Base-by-base conservation (phyloP, 306 rosid species). In the Pterocarpus macrocarpus region DNA sequence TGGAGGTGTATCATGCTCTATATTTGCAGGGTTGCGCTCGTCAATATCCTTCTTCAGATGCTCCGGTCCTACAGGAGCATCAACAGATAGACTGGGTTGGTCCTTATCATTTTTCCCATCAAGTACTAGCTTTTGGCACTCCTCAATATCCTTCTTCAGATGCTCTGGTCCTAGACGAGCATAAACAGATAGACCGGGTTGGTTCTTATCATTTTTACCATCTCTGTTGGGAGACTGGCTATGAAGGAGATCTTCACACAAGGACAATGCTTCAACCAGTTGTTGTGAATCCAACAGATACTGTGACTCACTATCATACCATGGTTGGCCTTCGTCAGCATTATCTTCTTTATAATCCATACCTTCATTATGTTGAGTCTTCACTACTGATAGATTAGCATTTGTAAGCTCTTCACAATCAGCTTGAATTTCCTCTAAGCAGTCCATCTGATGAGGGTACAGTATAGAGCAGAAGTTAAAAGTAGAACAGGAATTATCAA, bases 291-390 rank as follows among this genome's bases (percentile, higher is more conserved):
- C 85, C 80, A 94, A 71, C 64, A 94, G 70, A 84, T 88, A 73
- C 86, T 94, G 98, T 13, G 98, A 92, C 86, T 90, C 96, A 45
- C 94, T 90, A 17, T 94, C 97, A 92, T 92, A 92, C 98, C 96
- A 94, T 74, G 82, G 88, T 50, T 89, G 84, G 43, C 86, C 94
- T 75, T 90, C 98, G 5, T 82, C 90, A 8, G 57, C 81, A 50
- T 61, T 64, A 80, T 80, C 81, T 84, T 87, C 96, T 4, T 78
- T 55, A 17, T 78, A 22, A 59, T 84, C 75, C 13, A 47, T 17
- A 44, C 35, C 87, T 80, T 89, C 86, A 63, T 67, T 72, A 22
- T 36, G 49, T 66, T 78, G 75, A 64, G 74, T 78, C 56, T 76
- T 90, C 41, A 43, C 57, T 58, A 59, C 64, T 17, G 71, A 75